phyloP scores from a whole-genome alignment of 1,284 basidiomycete genomes.

The Phylloboletellus chloephorus region DNA sequence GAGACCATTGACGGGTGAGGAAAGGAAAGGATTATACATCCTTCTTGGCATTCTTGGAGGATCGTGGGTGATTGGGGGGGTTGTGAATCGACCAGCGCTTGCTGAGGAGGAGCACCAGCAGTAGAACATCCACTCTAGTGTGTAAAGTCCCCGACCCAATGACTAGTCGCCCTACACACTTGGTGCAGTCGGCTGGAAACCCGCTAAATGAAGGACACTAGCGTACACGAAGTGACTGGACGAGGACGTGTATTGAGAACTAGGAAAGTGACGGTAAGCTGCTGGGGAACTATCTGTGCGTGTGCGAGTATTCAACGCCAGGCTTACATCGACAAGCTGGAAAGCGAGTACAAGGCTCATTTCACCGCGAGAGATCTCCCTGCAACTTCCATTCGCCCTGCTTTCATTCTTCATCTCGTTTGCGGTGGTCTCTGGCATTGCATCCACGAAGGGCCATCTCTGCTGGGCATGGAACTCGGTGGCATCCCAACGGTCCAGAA shows the following conservation, averaged over 20 bases:
- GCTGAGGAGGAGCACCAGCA: constrained; percentile 21
- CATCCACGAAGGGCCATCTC: no score
- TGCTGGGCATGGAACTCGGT: constrained; percentile 40
- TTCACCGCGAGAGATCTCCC: no score
- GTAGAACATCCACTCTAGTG: constrained; percentile 8
- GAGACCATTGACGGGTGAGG: constrained; percentile 47
- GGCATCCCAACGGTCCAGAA: constrained; percentile 33
- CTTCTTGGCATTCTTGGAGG: constrained; percentile 50
- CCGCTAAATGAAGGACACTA: no score
- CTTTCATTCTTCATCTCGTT: constrained; percentile 47
- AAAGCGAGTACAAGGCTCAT: no score
- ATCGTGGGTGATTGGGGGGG: constrained; percentile 48
- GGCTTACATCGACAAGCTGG: no score
- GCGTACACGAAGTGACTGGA: no score
- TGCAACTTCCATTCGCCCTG: no score
- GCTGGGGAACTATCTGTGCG: no score
- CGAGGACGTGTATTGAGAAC: no score
- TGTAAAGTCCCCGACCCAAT: constrained; percentile 6
- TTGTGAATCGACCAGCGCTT: constrained; percentile 28
- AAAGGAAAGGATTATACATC: constrained; percentile 48
- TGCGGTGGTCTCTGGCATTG: constrained; percentile 64
- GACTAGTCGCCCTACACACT: not conserved
- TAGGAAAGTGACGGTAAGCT: no score
- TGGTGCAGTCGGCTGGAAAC: not conserved
- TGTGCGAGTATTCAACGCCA: no score